A percentile compares a stretch with the other conserved stretches of the same genome.
These are phyloP conservation scores for Aspergillus neotritici DNA, from an alignment of 2,329 filamentous ascomycete genomes.

Conservation along the genomic window DNA sequence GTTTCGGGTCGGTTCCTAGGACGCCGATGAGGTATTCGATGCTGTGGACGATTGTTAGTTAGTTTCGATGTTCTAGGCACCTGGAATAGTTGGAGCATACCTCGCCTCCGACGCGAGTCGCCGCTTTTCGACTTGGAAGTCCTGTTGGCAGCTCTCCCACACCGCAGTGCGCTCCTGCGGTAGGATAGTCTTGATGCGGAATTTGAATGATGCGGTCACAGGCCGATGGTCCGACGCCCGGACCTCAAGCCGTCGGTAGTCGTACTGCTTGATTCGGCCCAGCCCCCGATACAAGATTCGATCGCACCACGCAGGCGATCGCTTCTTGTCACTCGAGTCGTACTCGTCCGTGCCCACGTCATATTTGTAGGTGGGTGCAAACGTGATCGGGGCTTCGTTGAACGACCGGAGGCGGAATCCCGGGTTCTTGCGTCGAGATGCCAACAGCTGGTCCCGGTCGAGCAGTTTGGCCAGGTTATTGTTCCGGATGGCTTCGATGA, in stretches of 20 bases:
- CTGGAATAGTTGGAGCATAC: constrained; percentile 42
- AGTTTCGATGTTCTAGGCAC: constrained; percentile 28
- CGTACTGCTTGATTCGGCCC: constrained; percentile 76
- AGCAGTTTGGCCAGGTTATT: constrained; percentile 80
- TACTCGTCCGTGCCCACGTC: constrained; percentile 93
- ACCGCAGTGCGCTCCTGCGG: constrained; percentile 58
- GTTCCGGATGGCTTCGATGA: constrained; percentile 75
- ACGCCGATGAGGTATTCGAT: constrained; percentile 60
- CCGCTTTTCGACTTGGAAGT: constrained; percentile 67
- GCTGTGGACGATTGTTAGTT: constrained; percentile 33
- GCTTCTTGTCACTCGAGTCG: constrained; percentile 89
- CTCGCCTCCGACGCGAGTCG: constrained; percentile 67
- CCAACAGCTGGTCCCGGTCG: constrained; percentile 86
- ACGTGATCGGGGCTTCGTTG: constrained; percentile 82
- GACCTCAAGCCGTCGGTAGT: constrained; percentile 86
- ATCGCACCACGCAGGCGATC: constrained; percentile 95
- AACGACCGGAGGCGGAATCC: constrained; percentile 85
- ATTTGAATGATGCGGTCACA: constrained; percentile 76
- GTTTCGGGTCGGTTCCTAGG: constrained; percentile 52
- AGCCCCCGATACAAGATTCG: constrained; percentile 78
- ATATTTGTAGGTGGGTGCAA: constrained; percentile 97
- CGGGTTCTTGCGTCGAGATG: constrained; percentile 82
- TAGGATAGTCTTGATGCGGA: constrained; percentile 78
- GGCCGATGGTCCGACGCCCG: constrained; percentile 88
- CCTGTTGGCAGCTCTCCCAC: constrained; percentile 68